Evolutionary conservation across 1,284 basidiomycete genomes (phyloP), one percentile per base, ranked within the genome.

Genomic region (Papiliotrema laurentii): DNA sequence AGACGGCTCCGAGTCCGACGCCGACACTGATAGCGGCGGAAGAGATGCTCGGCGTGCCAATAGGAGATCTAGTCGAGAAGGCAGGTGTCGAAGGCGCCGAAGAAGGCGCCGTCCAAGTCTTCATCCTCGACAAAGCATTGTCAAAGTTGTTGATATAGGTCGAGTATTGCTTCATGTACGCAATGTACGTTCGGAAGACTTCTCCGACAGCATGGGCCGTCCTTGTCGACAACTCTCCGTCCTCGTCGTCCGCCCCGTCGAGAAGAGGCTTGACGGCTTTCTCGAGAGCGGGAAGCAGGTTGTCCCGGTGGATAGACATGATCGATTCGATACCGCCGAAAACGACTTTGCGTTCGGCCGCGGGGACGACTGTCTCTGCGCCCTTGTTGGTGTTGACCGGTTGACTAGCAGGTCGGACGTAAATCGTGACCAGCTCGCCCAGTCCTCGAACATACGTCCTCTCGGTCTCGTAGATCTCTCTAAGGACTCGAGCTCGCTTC

Each of bases 141-240:
- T 96, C 91, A 71, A 94, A 94, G 69, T 93, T 91, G 74, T 93
- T 96, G 79, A 94, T 94, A 71, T 94, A 97, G 34, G 86, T 87
- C 42, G 89, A 92, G 73, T 97, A 97, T 85, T 97, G 91, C 75
- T 81, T 89, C 88, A 97, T 89, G 77, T 94, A 94, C 7, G 91
- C 89, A 34, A 89, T 89, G 71, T 97, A 91, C 43, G 84, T 87
- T 54, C 86, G 77, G 73, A 98, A 99, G 35, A 89, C 91, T 54
- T 86, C 82, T 6, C 90, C 93, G 30, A 98, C 85, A 25, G 82
- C 80, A 54, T 83, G 87, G 0, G 89, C 90, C 9, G 89, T 86
- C 21, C 76, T 77, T 35, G 84, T 75, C 0, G 90, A 92, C 33
- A 87, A 67, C 48, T 82, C 79, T 0, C 88, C 88, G 54, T 88